Percentiles rank a stretch among this genome's conserved stretches.
Conservation (phyloP, 164 flowering plant species). For the Magnolia sinica region DNA sequence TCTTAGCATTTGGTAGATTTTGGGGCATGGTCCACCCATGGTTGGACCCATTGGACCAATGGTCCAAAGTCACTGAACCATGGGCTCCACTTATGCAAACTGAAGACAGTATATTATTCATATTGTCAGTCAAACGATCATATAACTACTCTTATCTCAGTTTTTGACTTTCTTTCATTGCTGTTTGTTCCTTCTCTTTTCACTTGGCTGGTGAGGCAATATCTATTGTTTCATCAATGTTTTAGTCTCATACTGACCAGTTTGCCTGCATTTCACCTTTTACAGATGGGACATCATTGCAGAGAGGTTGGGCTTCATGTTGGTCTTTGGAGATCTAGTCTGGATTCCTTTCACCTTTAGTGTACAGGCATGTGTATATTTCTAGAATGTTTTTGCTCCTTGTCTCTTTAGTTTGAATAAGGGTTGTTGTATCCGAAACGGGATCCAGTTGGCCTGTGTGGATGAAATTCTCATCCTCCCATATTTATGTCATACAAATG, state of each 20-base stretch:
- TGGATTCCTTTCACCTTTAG: constrained; percentile 99
- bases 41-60: not conserved
- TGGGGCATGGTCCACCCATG: too few species aligned
- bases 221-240: too few species aligned
- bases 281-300: constrained; percentile 98
- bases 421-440: not conserved
- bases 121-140: not conserved
- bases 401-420: not conserved
- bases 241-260: constrained; percentile 2
- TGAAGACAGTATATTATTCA: not conserved
- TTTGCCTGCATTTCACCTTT: constrained; percentile 7
- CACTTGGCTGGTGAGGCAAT: not conserved
- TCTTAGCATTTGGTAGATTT: too few species aligned
- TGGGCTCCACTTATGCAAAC: not conserved
- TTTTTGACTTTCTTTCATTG: not conserved
- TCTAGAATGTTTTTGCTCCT: not conserved
- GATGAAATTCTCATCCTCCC: not conserved
- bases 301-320: constrained; percentile 95
- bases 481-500: too few species aligned
- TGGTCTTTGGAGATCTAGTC: constrained; percentile 95
- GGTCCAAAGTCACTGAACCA: not conserved
- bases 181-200: not conserved
- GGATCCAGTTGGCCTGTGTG: not conserved
- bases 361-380: constrained; percentile 65
- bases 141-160: not conserved